Conservation (phyloP, 768 basidiomycete genomes). For the Coprinellus aureogranulatus region DNA sequence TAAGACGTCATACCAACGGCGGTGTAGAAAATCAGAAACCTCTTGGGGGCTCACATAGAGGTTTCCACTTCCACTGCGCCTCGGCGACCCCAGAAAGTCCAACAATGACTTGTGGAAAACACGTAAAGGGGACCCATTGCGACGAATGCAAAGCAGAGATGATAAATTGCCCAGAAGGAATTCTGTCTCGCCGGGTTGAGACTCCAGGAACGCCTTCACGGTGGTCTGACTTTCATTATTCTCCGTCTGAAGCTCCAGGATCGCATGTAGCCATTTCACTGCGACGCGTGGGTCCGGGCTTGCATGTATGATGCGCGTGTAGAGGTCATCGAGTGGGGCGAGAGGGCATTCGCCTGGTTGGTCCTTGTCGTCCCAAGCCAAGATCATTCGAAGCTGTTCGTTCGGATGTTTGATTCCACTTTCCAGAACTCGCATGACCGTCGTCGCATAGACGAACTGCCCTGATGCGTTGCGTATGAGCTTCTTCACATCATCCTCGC, state of each 20-base stretch:
- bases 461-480: slow-evolving; percentile 8
- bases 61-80: background rate
- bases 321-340: background rate
- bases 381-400: slow-evolving; percentile 5
- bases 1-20: too few relatives aligned
- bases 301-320: background rate
- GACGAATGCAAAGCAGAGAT: too few relatives aligned
- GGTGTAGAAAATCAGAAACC: background rate
- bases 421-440: slow-evolving; percentile 10
- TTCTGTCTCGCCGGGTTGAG: background rate
- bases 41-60: background rate
- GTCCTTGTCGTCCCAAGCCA: background rate
- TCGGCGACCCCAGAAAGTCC: background rate
- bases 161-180: background rate
- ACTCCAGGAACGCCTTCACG: background rate
- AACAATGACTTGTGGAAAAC: background rate
- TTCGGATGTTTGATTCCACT: slow-evolving; percentile 3
- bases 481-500: background rate
- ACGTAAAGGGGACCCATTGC: too few relatives aligned
- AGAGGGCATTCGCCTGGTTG: background rate
- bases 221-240: background rate
- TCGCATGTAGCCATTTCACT: background rate
- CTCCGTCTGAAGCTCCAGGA: background rate
- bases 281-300: background rate
- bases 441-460: slow-evolving; percentile 16